Evolutionary conservation across 495 filamentous ascomycete species (phyloP).

Genomic region (Tuber aestivum): DNA sequence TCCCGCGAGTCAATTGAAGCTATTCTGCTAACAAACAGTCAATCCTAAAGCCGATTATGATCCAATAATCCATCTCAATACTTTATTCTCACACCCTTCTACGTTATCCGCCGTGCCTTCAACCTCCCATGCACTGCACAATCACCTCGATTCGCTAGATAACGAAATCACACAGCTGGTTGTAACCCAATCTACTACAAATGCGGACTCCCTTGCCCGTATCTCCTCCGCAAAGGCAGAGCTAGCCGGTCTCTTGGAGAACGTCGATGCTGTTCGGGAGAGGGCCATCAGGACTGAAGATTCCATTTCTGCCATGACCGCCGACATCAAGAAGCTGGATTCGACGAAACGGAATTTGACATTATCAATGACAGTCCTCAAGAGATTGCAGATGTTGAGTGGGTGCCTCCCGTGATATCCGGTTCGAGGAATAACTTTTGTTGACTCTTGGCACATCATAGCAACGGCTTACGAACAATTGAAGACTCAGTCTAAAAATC

Average conservation of each 20-base stretch:
- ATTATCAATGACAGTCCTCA: conserved; percentile 94
- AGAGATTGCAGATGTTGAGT: conserved; percentile 93
- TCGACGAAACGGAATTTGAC: conserved; percentile 95
- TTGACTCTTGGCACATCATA: conserved; percentile 17
- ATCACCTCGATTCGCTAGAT: conserved; percentile 79
- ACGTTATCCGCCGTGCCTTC: conserved; percentile 71
- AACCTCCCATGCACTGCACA: conserved; percentile 64
- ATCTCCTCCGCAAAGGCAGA: conserved; percentile 88
- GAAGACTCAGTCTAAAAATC: conserved; percentile 68
- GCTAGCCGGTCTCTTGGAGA: conserved; percentile 81
- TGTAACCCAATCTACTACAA: conserved; percentile 73
- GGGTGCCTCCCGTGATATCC: conserved; percentile 6
- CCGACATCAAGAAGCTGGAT: conserved; percentile 96
- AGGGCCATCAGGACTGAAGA: conserved; percentile 87
- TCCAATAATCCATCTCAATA: conserved; percentile 86
- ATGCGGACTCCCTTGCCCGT: conserved; percentile 77
- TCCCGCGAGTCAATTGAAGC: conserved; percentile 30
- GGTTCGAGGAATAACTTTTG: not conserved
- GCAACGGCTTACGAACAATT: conserved; percentile 95
- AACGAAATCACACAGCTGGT: conserved; percentile 70
- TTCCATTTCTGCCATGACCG: conserved; percentile 97
- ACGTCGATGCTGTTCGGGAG: conserved; percentile 89
- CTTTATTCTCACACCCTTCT: conserved; percentile 85
- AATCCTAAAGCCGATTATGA: conserved; percentile 72
- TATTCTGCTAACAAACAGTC: conserved; percentile 16